Evolutionary conservation across 257 asterid species (phyloP), one percentile per base, ranked within the genome.

Genomic region (Euphrasia confusa): DNA sequence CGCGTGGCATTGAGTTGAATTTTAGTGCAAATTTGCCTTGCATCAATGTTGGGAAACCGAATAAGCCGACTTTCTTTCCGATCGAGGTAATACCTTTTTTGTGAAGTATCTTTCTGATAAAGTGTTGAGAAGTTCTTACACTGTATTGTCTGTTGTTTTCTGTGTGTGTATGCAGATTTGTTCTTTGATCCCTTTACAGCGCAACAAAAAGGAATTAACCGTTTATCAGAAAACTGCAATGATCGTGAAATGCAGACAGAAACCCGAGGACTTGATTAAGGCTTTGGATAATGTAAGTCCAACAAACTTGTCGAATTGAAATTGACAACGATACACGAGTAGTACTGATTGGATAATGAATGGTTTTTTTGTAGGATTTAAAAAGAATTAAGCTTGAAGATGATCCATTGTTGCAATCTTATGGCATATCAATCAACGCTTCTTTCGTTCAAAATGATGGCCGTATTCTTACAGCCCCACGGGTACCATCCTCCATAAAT

Each of bases 21-120:
- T 78, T 75, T 68, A 80, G 84, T 61, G 80, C 69, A 58, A 70
- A 70, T 52, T 69, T 83, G 47, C 89, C 86, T 44, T 83, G 86
- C 78, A 76, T 83, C 39, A 75, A 74, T 56, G 78, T 61, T 54
- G 89, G 89, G 55, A 75, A 59, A 13, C 78, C 74, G 42, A 44
- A 18, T 10, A 30, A 30, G 0, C 79, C 81, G 1, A 44, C 18
- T 54, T 83, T 67, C 70, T 75, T 80, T 68, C 86, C 86, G 4
- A 58, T 83, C 12, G 89, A 83, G 82, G 86, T 77, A 56, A 58
- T 47, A 11, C 26, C 10, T 53, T 53, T 21, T 7, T 2, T 50
- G 24, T 50, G 7, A n/a, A 50, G 10, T 50, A 4, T 14, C 27
- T 50, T 1, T 14, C 27, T 50, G 5, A n/a, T 14, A 15, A 14